phyloP scores from a whole-genome alignment of 352 stramenopile species.

The Globisporangium orthogonon region DNA sequence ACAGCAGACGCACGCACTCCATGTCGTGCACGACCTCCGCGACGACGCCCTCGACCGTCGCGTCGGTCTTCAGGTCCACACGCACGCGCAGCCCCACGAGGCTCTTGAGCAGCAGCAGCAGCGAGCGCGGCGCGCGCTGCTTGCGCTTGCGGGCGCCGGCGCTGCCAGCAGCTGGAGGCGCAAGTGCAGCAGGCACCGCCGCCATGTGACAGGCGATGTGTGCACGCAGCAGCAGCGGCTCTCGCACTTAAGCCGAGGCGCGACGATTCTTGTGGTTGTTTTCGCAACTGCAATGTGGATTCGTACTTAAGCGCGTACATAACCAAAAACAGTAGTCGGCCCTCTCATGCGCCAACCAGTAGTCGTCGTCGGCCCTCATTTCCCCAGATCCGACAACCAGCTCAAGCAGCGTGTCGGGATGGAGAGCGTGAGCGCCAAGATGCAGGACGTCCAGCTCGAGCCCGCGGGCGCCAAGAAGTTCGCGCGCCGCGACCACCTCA shows the following conservation, averaged over 20 bases:
- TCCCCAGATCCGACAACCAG: constrained; percentile 41
- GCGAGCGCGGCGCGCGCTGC: constrained; percentile 33
- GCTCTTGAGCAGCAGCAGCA: constrained; percentile 81
- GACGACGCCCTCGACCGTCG: constrained; percentile 65
- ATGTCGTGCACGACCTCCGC: constrained; percentile 83
- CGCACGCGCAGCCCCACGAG: constrained; percentile 73
- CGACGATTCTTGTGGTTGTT: too few relatives aligned
- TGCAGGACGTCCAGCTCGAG: constrained; percentile 72
- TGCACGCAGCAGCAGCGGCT: too few relatives aligned
- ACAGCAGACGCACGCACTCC: constrained; percentile 39
- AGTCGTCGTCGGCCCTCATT: not conserved
- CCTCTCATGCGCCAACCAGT: not conserved
- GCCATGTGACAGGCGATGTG: too few relatives aligned
- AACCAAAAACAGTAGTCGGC: not conserved
- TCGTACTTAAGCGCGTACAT: not conserved
- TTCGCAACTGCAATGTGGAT: too few relatives aligned
- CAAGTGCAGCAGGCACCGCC: too few relatives aligned
- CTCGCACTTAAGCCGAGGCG: too few relatives aligned
- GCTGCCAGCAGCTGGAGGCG: not conserved
- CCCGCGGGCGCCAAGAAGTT: constrained; percentile 71
- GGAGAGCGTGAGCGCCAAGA: constrained; percentile 73
- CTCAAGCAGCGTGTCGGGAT: constrained; percentile 57
- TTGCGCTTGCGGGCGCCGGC: constrained; percentile 1
- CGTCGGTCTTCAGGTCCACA: constrained; percentile 84
- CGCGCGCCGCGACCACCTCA: constrained; percentile 85